Conservation (phyloP, 441 rosid species). For the Manihot esculenta region DNA sequence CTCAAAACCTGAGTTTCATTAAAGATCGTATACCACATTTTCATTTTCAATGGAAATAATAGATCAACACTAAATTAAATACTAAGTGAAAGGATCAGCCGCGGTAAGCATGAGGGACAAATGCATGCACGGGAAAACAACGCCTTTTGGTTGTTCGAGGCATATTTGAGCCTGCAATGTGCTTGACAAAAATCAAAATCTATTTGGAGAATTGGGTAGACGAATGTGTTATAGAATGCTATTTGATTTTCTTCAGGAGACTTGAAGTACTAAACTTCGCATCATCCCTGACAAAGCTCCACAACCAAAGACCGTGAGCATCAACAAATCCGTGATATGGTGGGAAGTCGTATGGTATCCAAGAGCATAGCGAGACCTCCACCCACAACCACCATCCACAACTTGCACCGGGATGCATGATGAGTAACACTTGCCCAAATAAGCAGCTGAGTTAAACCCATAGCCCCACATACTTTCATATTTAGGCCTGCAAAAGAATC, state of each 20-base stretch:
- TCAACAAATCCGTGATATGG: constrained; percentile 69
- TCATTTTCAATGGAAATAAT: constrained; percentile 18
- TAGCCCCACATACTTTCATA: constrained; percentile 77
- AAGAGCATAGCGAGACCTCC: constrained; percentile 75
- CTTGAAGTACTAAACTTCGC: constrained; percentile 62
- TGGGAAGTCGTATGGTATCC: constrained; percentile 86
- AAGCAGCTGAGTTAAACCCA: constrained; percentile 69
- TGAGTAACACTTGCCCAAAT: constrained; percentile 67
- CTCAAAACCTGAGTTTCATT: constrained; percentile 21
- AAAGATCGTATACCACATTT: constrained; percentile 17
- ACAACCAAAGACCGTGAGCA: constrained; percentile 90
- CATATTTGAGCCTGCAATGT: constrained; percentile 6
- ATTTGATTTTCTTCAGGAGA: constrained; percentile 60
- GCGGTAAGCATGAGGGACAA: constrained; percentile 22
- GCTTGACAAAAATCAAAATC: not conserved
- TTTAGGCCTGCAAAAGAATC: constrained; percentile 64
- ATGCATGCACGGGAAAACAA: constrained; percentile 5
- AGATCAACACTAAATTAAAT: constrained; percentile 15
- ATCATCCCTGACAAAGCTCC: constrained; percentile 88
- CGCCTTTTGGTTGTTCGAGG: constrained; percentile 4
- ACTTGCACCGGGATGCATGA: constrained; percentile 82
- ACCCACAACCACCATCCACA: constrained; percentile 72
- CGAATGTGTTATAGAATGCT: too few relatives aligned
- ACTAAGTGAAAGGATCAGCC: constrained; percentile 16
- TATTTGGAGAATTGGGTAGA: not conserved